Conservation (phyloP, 164 flowering plant species). For the Berberis vulgaris region DNA sequence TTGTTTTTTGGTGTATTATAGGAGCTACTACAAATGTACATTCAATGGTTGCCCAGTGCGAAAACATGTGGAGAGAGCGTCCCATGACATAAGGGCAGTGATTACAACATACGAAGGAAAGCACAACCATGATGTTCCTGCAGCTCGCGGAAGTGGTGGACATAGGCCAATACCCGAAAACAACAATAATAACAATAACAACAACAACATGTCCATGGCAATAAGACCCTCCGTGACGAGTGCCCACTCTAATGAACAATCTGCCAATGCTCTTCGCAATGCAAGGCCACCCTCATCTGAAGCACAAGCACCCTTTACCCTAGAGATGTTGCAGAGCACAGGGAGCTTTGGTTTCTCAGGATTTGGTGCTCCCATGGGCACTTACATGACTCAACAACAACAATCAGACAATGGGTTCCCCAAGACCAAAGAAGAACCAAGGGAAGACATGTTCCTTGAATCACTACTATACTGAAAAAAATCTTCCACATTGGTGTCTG, state of each 20-base stretch:
- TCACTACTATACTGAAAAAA: constrained; percentile 9
- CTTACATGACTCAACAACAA: constrained; percentile 8
- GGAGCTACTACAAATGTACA: constrained; percentile 95
- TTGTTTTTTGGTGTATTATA: constrained; percentile 13
- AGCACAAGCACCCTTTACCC: constrained; percentile 41
- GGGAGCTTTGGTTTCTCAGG: constrained; percentile 18
- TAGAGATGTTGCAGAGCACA: constrained; percentile 29
- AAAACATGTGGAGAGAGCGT: constrained; percentile 84
- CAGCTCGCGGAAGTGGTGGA: constrained; percentile 59
- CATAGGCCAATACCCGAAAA: constrained; percentile 23
- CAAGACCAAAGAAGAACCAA: constrained; percentile 27
- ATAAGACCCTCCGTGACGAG: constrained; percentile 31
- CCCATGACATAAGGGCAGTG: constrained; percentile 70
- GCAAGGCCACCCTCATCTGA: constrained; percentile 14
- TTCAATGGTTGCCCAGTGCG: constrained; percentile 60
- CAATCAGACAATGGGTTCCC: constrained; percentile 1
- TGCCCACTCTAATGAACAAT: constrained; percentile 13
- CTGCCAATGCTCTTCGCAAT: constrained; percentile 13
- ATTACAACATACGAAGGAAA: constrained; percentile 89
- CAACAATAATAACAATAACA: not conserved
- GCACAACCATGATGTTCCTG: constrained; percentile 93
- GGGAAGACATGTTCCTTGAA: constrained; percentile 27
- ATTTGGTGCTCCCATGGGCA: constrained; percentile 4
- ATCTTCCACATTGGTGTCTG: too few relatives aligned
- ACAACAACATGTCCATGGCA: constrained; percentile 18